Percentiles rank a stretch among this genome's conserved stretches.
phyloP scores from a whole-genome alignment of 352 stramenopile genomes.

The Globisporangium cederbergense region DNA sequence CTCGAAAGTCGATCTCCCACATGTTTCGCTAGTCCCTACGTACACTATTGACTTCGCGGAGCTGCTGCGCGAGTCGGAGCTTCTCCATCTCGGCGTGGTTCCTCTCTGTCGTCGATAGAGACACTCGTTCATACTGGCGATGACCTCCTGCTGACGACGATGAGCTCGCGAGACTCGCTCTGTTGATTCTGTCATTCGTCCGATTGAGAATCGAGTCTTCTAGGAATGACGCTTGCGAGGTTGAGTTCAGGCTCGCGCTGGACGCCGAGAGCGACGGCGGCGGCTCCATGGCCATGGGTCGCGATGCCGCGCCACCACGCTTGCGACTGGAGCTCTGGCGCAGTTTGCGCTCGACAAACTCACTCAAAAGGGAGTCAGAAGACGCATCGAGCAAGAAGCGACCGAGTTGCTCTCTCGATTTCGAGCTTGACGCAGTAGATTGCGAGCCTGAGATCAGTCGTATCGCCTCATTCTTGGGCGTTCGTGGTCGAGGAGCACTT shows the following conservation, averaged over 20 bases:
- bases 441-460: conserved; percentile 7
- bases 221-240: conserved; percentile 9
- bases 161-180: conserved; percentile 3
- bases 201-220: conserved; percentile 34
- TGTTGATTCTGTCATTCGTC: conserved; percentile 10
- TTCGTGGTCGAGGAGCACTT: not conserved
- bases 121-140: conserved; percentile 9
- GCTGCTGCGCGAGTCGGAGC: conserved; percentile 52
- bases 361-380: conserved; percentile 46
- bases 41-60: conserved; percentile 73
- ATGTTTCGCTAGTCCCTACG: conserved; percentile 6
- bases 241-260: conserved; percentile 20
- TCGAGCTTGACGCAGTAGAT: conserved; percentile 16
- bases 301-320: conserved; percentile 1
- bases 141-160: not conserved
- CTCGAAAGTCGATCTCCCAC: not conserved
- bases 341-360: conserved; percentile 70
- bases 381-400: conserved; percentile 52
- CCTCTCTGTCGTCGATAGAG: conserved; percentile 36
- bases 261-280: conserved; percentile 39
- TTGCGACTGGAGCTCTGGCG: conserved; percentile 20
- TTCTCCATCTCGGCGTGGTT: conserved; percentile 66
- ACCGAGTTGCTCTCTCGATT: conserved; percentile 24
- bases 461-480: not conserved
- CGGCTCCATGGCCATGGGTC: conserved; percentile 30